Percentiles rank a stretch among this genome's conserved stretches.
phyloP scores from a whole-genome alignment of 805 yeast species.

The Lachancea lanzarotensis region DNA sequence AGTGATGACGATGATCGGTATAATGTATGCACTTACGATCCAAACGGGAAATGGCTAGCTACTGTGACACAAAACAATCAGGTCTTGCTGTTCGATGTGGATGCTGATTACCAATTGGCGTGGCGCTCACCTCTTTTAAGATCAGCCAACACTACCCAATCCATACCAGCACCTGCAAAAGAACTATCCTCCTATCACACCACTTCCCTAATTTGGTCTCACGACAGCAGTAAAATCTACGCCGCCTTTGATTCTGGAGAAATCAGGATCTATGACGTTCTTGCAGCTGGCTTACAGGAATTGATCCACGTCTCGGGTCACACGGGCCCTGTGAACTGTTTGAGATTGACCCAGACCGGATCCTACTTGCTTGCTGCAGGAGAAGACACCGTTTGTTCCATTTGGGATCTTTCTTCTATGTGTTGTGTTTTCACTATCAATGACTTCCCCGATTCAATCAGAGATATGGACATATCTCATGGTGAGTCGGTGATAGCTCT shows the following conservation, averaged over 20 bases:
- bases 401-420: constrained; percentile 22
- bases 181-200: not conserved
- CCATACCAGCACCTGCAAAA: not conserved
- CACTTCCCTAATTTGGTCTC: constrained; percentile 25
- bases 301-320: constrained; percentile 37
- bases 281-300: constrained; percentile 5
- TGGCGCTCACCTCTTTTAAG: not conserved
- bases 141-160: not conserved
- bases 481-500: constrained; percentile 20
- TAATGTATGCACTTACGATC: constrained; percentile 33
- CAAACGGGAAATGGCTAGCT: constrained; percentile 42
- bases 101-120: constrained; percentile 27
- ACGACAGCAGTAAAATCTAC: constrained; percentile 34
- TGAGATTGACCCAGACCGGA: constrained; percentile 49
- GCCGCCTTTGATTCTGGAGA: constrained; percentile 46
- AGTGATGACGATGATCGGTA: constrained; percentile 15
- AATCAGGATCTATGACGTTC: constrained; percentile 23
- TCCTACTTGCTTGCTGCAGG: constrained; percentile 46
- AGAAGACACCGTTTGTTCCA: constrained; percentile 22
- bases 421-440: constrained; percentile 14
- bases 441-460: constrained; percentile 16
- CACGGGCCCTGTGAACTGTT: constrained; percentile 42
- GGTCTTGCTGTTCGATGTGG: constrained; percentile 34
- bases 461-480: constrained; percentile 20
- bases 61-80: constrained; percentile 38